Percentiles rank a stretch among this genome's conserved stretches.
Conservation (phyloP, 169 alveolate genomes). For the Plasmodium vivax region DNA sequence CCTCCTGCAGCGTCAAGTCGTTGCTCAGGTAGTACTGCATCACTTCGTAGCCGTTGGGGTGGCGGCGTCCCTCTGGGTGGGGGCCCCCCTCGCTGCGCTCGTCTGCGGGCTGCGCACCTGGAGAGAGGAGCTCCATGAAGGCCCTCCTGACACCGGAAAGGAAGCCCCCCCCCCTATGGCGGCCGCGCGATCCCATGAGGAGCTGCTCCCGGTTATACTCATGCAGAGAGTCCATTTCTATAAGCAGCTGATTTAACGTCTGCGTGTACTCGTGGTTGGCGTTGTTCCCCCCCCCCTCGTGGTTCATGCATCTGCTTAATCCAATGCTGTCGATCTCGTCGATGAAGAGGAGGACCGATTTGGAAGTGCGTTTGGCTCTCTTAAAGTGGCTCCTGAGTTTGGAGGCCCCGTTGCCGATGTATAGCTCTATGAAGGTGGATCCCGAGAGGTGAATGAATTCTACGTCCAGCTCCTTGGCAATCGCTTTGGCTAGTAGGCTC, state of each 20-base stretch:
- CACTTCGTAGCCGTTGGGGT: conserved; percentile 38
- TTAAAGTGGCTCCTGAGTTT: conserved; percentile 47
- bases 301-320: neutral
- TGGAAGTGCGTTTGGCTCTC: conserved; percentile 33
- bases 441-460: conserved; percentile 66
- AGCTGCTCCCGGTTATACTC: conserved; percentile 40
- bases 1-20: conserved; percentile 20
- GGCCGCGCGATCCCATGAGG: neutral
- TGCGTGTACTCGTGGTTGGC: conserved; percentile 64
- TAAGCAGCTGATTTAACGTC: conserved; percentile 54
- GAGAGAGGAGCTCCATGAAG: neutral
- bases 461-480: conserved; percentile 42
- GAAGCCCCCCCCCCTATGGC: too few species aligned
- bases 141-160: neutral
- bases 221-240: conserved; percentile 61
- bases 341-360: conserved; percentile 23
- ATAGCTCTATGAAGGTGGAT: conserved; percentile 47
- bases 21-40: conserved; percentile 48
- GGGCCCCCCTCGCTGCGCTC: neutral
- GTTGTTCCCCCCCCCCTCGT: neutral
- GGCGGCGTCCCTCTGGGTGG: neutral
- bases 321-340: conserved; percentile 75
- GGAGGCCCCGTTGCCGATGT: conserved; percentile 72
- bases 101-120: neutral
- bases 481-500: conserved; percentile 47